These are phyloP conservation scores for Crithidia sp. DNA, from an alignment of 208 protist genomes.

Conservation along the genomic window DNA sequence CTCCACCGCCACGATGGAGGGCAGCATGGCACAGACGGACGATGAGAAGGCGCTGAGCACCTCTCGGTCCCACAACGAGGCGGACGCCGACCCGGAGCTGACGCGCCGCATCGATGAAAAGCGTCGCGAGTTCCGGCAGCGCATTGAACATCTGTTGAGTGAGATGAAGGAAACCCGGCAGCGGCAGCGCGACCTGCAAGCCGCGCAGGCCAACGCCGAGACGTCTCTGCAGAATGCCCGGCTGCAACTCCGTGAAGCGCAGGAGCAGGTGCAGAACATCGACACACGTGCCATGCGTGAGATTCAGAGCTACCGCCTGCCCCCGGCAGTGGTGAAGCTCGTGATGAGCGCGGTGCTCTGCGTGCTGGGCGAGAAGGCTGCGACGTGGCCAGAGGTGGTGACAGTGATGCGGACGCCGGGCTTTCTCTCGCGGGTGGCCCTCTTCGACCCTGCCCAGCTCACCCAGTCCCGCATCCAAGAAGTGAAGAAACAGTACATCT, in stretches of 20 bases:
- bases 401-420: slow-evolving; percentile 38
- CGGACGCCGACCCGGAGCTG: slow-evolving; percentile 7
- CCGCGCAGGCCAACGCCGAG: slow-evolving; percentile 26
- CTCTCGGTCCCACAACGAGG: not conserved
- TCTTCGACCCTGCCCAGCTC: slow-evolving; percentile 47
- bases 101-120: slow-evolving; percentile 29
- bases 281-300: slow-evolving; percentile 52
- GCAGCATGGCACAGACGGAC: not conserved
- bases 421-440: slow-evolving; percentile 50
- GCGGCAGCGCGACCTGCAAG: slow-evolving; percentile 32
- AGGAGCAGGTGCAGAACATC: slow-evolving; percentile 51
- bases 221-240: slow-evolving; percentile 24
- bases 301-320: slow-evolving; percentile 71
- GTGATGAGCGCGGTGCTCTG: slow-evolving; percentile 71
- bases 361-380: slow-evolving; percentile 51
- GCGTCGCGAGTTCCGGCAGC: slow-evolving; percentile 3
- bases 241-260: slow-evolving; percentile 45
- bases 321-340: slow-evolving; percentile 66
- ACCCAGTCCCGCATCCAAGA: slow-evolving; percentile 21
- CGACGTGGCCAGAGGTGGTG: slow-evolving; percentile 50
- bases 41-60: not conserved
- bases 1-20: not conserved
- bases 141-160: slow-evolving; percentile 16
- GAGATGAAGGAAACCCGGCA: slow-evolving; percentile 21
- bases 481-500: slow-evolving; percentile 42